Percentiles rank a stretch among this genome's conserved stretches.
Evolutionary conservation across 2,329 filamentous ascomycete species (phyloP).

Genomic region (Trichophyton benhamiae): DNA sequence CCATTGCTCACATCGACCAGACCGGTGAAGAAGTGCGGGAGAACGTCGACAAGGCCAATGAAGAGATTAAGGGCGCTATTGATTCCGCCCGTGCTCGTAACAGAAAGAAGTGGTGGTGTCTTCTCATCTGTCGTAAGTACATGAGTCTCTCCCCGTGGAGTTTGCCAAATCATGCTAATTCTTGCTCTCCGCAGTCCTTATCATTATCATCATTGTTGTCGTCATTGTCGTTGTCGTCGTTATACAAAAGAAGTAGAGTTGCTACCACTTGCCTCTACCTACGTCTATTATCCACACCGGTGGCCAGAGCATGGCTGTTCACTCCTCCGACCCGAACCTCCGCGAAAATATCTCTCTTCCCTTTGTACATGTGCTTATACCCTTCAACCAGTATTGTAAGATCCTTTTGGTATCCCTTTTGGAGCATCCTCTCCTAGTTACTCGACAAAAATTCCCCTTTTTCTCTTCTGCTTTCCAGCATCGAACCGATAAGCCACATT

Average conservation of each 20-base stretch:
- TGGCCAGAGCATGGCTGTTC: background rate
- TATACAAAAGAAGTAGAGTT: conserved; percentile 23
- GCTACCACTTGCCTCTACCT: background rate
- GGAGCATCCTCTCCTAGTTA: background rate
- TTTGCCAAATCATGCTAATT: background rate
- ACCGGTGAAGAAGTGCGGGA: conserved; percentile 76
- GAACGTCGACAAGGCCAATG: conserved; percentile 74
- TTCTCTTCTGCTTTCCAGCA: background rate
- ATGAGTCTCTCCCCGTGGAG: background rate
- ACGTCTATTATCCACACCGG: background rate
- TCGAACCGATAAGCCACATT: background rate
- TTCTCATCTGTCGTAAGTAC: conserved; percentile 56
- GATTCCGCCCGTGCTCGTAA: conserved; percentile 65
- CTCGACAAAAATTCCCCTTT: background rate
- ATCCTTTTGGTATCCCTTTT: background rate
- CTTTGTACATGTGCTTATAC: conserved; percentile 3
- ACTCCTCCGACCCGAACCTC: background rate
- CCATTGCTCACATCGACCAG: conserved; percentile 69
- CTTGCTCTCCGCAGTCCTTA: conserved; percentile 33
- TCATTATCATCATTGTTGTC: conserved; percentile 40
- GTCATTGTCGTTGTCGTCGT: conserved; percentile 39
- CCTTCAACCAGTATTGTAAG: background rate
- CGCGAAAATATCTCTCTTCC: background rate
- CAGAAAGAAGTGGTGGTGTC: conserved; percentile 95
- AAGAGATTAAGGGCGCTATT: conserved; percentile 70